Evolutionary conservation across 495 filamentous ascomycete genomes (phyloP), one percentile per base, ranked within the genome.

Genomic region (Neohortaea acidophila): DNA sequence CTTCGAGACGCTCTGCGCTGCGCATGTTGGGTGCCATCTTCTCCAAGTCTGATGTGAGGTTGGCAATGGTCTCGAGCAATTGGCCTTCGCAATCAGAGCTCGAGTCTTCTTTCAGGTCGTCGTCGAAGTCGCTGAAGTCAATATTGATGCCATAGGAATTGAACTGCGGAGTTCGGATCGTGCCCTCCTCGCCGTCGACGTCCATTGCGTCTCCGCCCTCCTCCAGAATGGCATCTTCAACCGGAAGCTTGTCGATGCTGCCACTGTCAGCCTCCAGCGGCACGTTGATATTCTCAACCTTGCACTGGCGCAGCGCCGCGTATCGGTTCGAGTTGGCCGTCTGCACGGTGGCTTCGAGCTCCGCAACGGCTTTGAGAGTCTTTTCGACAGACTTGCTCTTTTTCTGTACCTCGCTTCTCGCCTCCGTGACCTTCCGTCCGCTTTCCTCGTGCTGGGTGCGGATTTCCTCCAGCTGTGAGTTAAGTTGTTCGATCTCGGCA

Each of bases 11-110:
- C 46, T 94, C 85, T 57, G 85, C 79, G 20, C 87, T 87, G 49
- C 86, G 81, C 70, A 93, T 85, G 56, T 99, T 96, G 19, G 87
- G 87, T 41, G 86, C 79, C 62, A 94, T 81, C 54, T 86, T 85
- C 45, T 92, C 84, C 22, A 99, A 72, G 50, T 92, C 83, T 36
- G 62, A 60, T 25, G 76, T 77, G 7, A 96, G 66, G 21, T 66
- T 60, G 25, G 69, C 64, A 46, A 96, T 81, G 53, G 77, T 77
- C 28, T 87, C 81, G 38, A 78, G 69, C 20, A 99, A 66, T 24
- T 27, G 30, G 21, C 44, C 31, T 41, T 62, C 46, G 0, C 12
- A 2, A 19, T 52, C 41, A 18, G 36, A 36, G 26, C 4, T 34
- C 1, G 17, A 20, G 25, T 48, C 81, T 52, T 79, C 72, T 59